A percentile compares a stretch with the other conserved stretches of the same genome.
Evolutionary conservation across 192 early-diverging fungal genomes (phyloP).

Genomic region (Spizellomyces sp.): DNA sequence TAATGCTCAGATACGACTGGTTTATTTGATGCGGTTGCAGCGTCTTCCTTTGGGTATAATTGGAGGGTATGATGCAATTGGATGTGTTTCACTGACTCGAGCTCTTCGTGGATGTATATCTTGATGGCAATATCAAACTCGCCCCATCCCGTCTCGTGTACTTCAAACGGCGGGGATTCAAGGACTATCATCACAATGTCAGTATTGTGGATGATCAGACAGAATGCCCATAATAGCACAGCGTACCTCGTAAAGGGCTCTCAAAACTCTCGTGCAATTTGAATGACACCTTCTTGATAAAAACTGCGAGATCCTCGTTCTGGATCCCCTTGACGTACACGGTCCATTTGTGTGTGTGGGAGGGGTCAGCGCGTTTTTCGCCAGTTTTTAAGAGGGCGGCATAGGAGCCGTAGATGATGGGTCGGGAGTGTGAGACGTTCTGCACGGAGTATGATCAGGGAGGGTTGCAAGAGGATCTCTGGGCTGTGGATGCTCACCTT

Average conservation of each 20-base stretch:
- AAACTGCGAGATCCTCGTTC: constrained; percentile 83
- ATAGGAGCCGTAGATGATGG: constrained; percentile 86
- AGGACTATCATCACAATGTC: constrained; percentile 47
- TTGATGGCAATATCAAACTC: constrained; percentile 98
- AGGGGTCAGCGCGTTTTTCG: constrained; percentile 60
- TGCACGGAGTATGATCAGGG: not conserved
- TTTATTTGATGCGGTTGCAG: constrained; percentile 57
- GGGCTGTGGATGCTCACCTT: not conserved
- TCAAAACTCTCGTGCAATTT: constrained; percentile 95
- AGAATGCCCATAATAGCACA: constrained; percentile 3
- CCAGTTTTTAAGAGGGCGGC: constrained; percentile 63
- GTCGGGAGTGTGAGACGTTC: constrained; percentile 31
- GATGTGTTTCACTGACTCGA: constrained; percentile 75
- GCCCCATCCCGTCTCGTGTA: constrained; percentile 98
- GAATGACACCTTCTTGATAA: constrained; percentile 88
- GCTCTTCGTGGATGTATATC: constrained; percentile 76
- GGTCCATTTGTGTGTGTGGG: constrained; percentile 97
- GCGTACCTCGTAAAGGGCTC: constrained; percentile 66
- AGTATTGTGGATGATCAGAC: not conserved
- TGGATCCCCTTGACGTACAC: constrained; percentile 84
- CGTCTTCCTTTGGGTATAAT: constrained; percentile 85
- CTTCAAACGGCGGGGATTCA: constrained; percentile 86
- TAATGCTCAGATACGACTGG: constrained; percentile 75
- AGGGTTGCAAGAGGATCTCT: too few relatives aligned
- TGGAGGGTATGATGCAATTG: constrained; percentile 87